Percentiles rank a stretch among this genome's conserved stretches.
These are phyloP conservation scores for Termitomyces sp. DNA, from an alignment of 768 basidiomycete species.

Conservation along the genomic window DNA sequence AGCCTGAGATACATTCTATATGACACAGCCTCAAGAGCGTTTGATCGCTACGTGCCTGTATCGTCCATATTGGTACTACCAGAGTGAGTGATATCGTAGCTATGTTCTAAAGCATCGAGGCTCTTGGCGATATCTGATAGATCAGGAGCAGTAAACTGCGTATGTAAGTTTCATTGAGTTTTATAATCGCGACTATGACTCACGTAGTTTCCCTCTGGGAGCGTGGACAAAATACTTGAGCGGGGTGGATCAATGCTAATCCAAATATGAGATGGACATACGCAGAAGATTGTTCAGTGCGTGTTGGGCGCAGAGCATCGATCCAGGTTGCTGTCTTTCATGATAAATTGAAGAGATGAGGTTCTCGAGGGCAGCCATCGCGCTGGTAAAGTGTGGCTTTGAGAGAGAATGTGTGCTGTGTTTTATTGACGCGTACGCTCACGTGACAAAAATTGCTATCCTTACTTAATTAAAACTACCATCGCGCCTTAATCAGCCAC, in stretches of 20 bases:
- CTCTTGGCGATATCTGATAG: constrained; percentile 68
- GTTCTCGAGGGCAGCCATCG: constrained; percentile 42
- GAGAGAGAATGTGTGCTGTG: not conserved
- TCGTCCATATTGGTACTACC: constrained; percentile 87
- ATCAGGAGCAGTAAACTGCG: constrained; percentile 74
- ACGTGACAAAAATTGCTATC: not conserved
- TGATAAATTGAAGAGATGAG: constrained; percentile 65
- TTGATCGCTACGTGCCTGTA: constrained; percentile 46
- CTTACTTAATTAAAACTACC: too few species aligned
- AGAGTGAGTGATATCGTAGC: constrained; percentile 45
- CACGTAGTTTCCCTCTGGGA: constrained; percentile 40
- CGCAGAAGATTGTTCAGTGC: constrained; percentile 79
- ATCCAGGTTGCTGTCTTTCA: constrained; percentile 71
- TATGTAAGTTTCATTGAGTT: not conserved
- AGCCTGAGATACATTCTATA: constrained; percentile 42
- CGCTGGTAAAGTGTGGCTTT: not conserved
- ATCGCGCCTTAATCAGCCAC: too few species aligned
- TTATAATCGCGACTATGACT: constrained; percentile 7
- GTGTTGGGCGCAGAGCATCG: constrained; percentile 86
- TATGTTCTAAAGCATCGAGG: constrained; percentile 62
- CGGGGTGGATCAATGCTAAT: constrained; percentile 6
- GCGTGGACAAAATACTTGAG: constrained; percentile 6
- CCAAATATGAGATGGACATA: constrained; percentile 30
- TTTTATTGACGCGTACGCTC: constrained; percentile 8
- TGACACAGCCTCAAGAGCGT: not conserved